Evolutionary conservation across 2,329 filamentous ascomycete species (phyloP).

Genomic region (Tolypocladium album): DNA sequence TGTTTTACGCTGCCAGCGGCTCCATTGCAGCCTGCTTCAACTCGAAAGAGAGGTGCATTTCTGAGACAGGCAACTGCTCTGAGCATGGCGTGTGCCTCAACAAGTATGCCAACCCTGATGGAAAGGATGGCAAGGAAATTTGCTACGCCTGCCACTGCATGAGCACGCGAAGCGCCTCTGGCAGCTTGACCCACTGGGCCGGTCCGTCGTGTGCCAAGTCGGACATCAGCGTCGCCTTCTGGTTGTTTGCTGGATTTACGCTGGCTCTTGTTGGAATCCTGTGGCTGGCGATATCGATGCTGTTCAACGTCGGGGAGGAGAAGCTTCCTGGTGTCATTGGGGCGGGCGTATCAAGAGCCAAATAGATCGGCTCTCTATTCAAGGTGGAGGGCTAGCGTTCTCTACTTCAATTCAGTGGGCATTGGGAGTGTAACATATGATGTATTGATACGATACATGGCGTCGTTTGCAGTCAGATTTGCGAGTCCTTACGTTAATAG

Average conservation of each 20-base stretch:
- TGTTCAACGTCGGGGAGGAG: constrained; percentile 77
- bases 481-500: background rate
- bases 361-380: constrained; percentile 22
- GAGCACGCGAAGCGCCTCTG: constrained; percentile 42
- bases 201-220: constrained; percentile 83
- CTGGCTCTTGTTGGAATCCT: constrained; percentile 59
- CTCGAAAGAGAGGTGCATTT: constrained; percentile 56
- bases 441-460: constrained; percentile 1
- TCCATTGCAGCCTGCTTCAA: constrained; percentile 64
- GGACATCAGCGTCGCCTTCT: constrained; percentile 82
- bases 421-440: background rate
- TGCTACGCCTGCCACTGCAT: constrained; percentile 78
- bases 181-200: constrained; percentile 66
- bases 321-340: constrained; percentile 89
- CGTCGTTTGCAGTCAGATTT: background rate
- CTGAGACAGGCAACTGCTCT: constrained; percentile 67
- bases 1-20: constrained; percentile 24
- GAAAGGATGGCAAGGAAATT: constrained; percentile 25
- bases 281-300: constrained; percentile 60
- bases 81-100: constrained; percentile 68
- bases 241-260: constrained; percentile 69
- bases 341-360: constrained; percentile 76
- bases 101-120: constrained; percentile 42
- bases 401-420: background rate
- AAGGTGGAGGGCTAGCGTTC: background rate